phyloP scores from a whole-genome alignment of 768 basidiomycete genomes.

The Myochromella boudieri region DNA sequence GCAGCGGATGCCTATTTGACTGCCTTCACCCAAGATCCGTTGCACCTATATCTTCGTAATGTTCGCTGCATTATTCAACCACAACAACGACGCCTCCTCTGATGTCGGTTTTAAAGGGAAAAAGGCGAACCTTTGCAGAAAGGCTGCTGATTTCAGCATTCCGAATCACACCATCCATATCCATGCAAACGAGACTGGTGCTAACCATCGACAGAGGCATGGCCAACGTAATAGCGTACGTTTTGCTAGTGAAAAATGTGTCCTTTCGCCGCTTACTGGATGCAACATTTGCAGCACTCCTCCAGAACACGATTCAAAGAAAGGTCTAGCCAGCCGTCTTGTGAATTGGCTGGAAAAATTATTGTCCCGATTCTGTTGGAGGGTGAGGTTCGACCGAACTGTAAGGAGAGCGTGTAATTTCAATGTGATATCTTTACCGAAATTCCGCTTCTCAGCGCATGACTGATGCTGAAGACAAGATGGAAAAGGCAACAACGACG shows the following conservation, averaged over 20 bases:
- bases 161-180: slow-evolving; percentile 13
- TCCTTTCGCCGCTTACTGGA: not conserved
- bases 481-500: slow-evolving; percentile 19
- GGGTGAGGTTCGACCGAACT: not conserved
- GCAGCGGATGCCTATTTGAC: slow-evolving; percentile 21
- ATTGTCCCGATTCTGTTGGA: not conserved
- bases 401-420: not conserved
- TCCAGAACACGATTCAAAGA: not conserved
- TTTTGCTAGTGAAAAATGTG: not conserved
- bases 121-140: slow-evolving; percentile 4
- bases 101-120: not conserved
- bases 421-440: not conserved
- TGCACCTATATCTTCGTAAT: slow-evolving; percentile 19
- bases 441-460: slow-evolving; percentile 16
- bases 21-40: slow-evolving; percentile 18
- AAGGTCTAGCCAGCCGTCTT: not conserved
- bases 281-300: not conserved
- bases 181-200: slow-evolving; percentile 21
- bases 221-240: slow-evolving; percentile 24
- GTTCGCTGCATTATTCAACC: not conserved
- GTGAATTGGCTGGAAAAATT: not conserved
- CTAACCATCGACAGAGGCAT: slow-evolving; percentile 24
- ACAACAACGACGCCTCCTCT: not conserved
- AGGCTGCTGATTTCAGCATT: slow-evolving; percentile 1
- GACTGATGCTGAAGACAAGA: slow-evolving; percentile 19